These are phyloP conservation scores for Picochlorum costavermella DNA, from an alignment of 139 green algal genomes.

Conservation along the genomic window DNA sequence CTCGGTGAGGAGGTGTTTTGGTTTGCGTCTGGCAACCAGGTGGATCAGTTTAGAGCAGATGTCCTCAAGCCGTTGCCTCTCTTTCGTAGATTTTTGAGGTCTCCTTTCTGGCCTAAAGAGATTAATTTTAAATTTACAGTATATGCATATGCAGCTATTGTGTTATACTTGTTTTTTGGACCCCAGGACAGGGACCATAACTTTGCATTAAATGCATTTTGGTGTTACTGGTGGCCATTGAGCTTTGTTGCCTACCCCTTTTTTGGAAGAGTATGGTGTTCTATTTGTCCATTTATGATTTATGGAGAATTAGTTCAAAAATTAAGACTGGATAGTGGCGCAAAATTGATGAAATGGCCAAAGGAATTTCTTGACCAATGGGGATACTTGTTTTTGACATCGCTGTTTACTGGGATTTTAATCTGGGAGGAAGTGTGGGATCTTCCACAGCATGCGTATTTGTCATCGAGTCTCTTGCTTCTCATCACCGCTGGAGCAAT, in stretches of 20 bases:
- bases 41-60: conserved; percentile 40
- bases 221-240: conserved; percentile 69
- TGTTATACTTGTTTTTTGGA: conserved; percentile 47
- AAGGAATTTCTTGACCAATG: conserved; percentile 24
- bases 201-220: conserved; percentile 67
- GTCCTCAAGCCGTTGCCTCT: conserved; percentile 35
- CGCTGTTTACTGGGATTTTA: conserved; percentile 49
- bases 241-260: conserved; percentile 70
- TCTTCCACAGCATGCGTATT: conserved; percentile 53
- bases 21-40: conserved; percentile 30
- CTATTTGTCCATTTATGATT: conserved; percentile 82
- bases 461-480: conserved; percentile 70
- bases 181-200: conserved; percentile 66
- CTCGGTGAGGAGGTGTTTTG: conserved; percentile 43
- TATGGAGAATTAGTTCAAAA: conserved; percentile 12
- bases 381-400: conserved; percentile 6
- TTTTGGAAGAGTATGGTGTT: conserved; percentile 69
- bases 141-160: conserved; percentile 37
- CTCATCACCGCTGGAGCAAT: conserved; percentile 75
- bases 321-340: conserved; percentile 18
- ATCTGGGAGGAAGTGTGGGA: conserved; percentile 79
- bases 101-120: conserved; percentile 45
- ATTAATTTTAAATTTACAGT: conserved; percentile 57
- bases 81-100: conserved; percentile 43
- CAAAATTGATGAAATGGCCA: conserved; percentile 64